These are phyloP conservation scores for Rhipidocladum racemiflorum DNA, from an alignment of 176 grass and related monocot genomes.

Conservation along the genomic window DNA sequence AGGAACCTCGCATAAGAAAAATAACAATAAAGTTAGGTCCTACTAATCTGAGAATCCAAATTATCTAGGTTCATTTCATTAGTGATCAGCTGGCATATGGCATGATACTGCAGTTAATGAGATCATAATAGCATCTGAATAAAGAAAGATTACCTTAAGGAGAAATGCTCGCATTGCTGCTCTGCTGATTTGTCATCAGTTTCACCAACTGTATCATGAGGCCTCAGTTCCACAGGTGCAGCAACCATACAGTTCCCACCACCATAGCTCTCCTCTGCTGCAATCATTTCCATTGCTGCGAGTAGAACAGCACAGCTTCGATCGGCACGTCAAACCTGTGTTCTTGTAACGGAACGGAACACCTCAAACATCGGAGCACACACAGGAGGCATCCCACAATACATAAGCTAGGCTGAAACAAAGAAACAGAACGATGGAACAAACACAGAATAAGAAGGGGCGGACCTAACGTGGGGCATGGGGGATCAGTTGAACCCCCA, in stretches of 20 bases:
- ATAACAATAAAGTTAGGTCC: not conserved
- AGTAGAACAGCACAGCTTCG: constrained; percentile 4
- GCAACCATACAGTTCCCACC: constrained; percentile 14
- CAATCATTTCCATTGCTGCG: constrained; percentile 26
- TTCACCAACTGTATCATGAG: constrained; percentile 16
- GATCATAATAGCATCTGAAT: not conserved
- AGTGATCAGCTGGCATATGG: not conserved
- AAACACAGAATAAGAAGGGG: not conserved
- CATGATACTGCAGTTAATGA: constrained; percentile 16
- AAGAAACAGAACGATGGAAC: not conserved
- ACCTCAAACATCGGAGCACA: not conserved
- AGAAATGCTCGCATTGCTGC: constrained; percentile 71
- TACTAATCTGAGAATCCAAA: not conserved
- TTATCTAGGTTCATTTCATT: not conserved
- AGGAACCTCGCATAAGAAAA: not conserved
- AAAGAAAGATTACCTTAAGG: constrained; percentile 57
- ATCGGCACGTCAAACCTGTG: not conserved
- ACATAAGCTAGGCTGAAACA: not conserved
- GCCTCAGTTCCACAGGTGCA: constrained; percentile 12
- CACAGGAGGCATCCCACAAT: not conserved
- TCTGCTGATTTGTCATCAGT: constrained; percentile 8
- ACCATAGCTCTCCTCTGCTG: constrained; percentile 27
- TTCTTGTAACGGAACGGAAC: not conserved
- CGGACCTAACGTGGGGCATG: too few relatives aligned
- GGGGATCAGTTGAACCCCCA: too few relatives aligned